These are phyloP conservation scores for Elongisporangium prolatum DNA, from an alignment of 352 stramenopile species.

Conservation along the genomic window DNA sequence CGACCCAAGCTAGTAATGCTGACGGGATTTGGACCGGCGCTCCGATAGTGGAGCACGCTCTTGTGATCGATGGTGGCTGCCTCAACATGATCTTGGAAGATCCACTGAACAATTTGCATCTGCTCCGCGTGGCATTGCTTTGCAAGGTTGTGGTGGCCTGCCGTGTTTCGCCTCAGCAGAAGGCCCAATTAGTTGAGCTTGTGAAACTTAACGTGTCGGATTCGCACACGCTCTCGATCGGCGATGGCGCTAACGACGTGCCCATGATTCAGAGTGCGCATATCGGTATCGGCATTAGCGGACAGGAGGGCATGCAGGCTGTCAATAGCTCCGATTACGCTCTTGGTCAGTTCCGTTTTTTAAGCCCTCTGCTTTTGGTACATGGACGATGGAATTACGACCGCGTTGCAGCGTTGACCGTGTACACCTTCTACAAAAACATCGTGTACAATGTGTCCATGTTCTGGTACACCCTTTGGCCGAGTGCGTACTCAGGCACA, in stretches of 20 bases:
- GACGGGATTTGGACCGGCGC: conserved; percentile 15
- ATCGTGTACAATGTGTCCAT: conserved; percentile 89
- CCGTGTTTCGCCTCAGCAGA: conserved; percentile 97
- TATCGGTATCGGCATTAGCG: conserved; percentile 92
- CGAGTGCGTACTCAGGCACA: conserved; percentile 89
- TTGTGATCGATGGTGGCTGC: conserved; percentile 95
- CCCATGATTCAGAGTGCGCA: conserved; percentile 90
- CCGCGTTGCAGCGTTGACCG: conserved; percentile 81
- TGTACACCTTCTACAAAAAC: conserved; percentile 92
- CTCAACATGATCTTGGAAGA: conserved; percentile 80
- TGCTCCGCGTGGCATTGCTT: conserved; percentile 80
- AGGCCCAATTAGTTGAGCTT: conserved; percentile 96
- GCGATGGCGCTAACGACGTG: conserved; percentile 90
- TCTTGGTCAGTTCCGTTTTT: conserved; percentile 77
- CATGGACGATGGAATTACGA: conserved; percentile 88
- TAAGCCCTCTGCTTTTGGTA: conserved; percentile 67
- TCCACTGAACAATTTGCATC: conserved; percentile 65
- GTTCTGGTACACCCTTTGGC: conserved; percentile 86
- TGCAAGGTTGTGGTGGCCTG: conserved; percentile 97
- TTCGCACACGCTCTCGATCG: conserved; percentile 86
- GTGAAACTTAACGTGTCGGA: conserved; percentile 86
- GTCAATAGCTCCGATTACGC: conserved; percentile 87
- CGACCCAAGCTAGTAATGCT: conserved; percentile 10
- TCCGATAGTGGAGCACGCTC: conserved; percentile 56
- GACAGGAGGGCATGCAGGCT: conserved; percentile 97